phyloP scores from a whole-genome alignment of 23 red algal species.

The Pyropia yezoensis region DNA sequence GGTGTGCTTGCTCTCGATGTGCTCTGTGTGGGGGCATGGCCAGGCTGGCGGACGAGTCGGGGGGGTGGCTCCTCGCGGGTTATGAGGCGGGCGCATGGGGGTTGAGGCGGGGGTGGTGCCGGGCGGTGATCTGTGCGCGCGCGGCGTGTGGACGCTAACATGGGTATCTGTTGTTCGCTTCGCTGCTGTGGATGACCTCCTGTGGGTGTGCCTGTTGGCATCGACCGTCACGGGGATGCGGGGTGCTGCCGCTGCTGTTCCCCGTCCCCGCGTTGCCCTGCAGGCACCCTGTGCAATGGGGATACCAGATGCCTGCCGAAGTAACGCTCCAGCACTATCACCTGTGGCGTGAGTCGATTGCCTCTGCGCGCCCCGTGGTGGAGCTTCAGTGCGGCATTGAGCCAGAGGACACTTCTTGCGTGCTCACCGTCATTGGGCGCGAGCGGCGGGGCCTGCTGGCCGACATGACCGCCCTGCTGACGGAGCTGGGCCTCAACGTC shows the following conservation, averaged over 20 bases:
- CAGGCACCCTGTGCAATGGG: too few relatives aligned
- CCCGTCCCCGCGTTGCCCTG: background rate
- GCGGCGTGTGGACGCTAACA: background rate
- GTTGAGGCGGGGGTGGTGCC: too few relatives aligned
- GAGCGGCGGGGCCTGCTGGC: constrained; percentile 79
- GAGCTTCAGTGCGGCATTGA: constrained; percentile 55
- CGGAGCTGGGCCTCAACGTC: constrained; percentile 46
- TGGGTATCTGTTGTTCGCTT: background rate
- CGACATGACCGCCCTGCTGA: constrained; percentile 70
- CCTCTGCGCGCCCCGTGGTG: constrained; percentile 59
- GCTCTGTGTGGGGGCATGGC: too few relatives aligned
- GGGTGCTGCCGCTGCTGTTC: constrained; percentile 28
- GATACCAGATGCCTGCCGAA: constrained; percentile 39
- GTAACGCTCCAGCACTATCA: constrained; percentile 83
- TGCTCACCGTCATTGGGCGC: constrained; percentile 81
- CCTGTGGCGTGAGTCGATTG: constrained; percentile 64
- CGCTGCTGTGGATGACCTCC: background rate
- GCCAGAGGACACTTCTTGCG: constrained; percentile 23
- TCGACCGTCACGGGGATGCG: background rate
- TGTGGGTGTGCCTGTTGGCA: background rate
- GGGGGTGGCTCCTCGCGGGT: too few relatives aligned
- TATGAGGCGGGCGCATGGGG: too few relatives aligned
- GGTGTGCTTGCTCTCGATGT: too few relatives aligned
- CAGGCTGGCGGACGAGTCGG: too few relatives aligned
- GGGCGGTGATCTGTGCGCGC: too few relatives aligned